Base-by-base conservation (phyloP, 2,329 filamentous ascomycete genomes). In the Claviceps fusiformis region DNA sequence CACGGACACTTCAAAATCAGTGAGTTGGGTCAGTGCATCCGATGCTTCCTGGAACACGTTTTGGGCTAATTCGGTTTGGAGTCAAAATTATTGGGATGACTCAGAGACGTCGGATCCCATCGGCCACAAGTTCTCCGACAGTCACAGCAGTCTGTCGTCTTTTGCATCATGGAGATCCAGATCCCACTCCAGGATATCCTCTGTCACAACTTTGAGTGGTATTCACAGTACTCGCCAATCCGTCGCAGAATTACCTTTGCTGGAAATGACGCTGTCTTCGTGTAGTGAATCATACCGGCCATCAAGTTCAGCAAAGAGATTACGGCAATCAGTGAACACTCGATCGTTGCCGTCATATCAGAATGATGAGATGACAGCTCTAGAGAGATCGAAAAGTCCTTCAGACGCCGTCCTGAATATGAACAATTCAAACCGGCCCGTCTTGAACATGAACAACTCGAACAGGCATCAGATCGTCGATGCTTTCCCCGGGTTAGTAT, bases 171-270 rank as follows among this genome's bases (percentile, higher is more conserved):
- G 76, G 3, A 71, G 69, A 0, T 77, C 75, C 1, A 65, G 68
- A 15, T 68, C 70, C 0, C 76, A 80, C 61, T 81, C 78, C 2
- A 70, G 77, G 43, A 70, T 78, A 52, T 80, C 78, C 1, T 81
- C 78, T 0, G 68, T 75, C 47, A 80, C 78, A 1, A 80, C 76
- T 0, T 68, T 76, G 27, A 73, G 73, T 52, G 72, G 73, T 10
- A 64, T 68, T 8, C 68, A 71, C 55, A 63, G 67, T 13, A 61
- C 70, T 45, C 64, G 63, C 15, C 61, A 66, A 10, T 63, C 68
- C 6, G 58, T 68, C 24, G 64, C 67, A 27, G 72, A 76, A 48
- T 64, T 71, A 44, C 67, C 69, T 5, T 62, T 65, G 4, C 60
- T 70, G 19, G 72, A 75, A 52, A 64, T 67, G 24, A 71, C 66